Base-by-base conservation (phyloP, 208 protist species). In the Vickermania ingenoplastis region DNA sequence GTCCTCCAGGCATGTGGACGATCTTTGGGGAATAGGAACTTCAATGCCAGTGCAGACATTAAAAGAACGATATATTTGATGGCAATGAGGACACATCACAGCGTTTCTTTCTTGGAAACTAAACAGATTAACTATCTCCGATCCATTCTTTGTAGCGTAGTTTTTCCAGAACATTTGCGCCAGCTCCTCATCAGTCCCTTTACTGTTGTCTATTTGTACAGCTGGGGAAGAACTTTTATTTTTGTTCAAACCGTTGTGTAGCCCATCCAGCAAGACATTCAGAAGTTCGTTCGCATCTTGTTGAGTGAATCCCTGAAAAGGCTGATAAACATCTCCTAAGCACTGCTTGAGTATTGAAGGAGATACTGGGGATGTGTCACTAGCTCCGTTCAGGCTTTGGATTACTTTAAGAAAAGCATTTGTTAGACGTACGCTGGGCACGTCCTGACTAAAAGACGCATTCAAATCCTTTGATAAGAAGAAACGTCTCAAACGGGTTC, bases 271-370 rank as follows among this genome's bases (percentile, higher is more conserved):
- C 4, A 97, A 65, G 54, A 90, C 76, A 0, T 86, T 73, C 49
- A 98, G 65, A 78, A 97, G 94, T 57, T 97, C 93, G 59, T 95
- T 93, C 3, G 89, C 84, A 64, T 97, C 93, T 64, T 97, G 93
- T 59, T 97, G 93, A 26, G 36, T 69, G 26, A 65, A 83, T 48
- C 81, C 87, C 17, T 67, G 24, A 63, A 97, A 96, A 0, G 70
- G 64, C n/a, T 77, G 69, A 53, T 80, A 88, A 27, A 87, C 63
- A 2, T 76, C 64, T 14, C 78, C 89, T 11, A 97, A 63, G 1
- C 75, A 70, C 11, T 55, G 21, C 62, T 97, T 97, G 48, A 98
- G 88, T 7, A 63, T 55, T 14, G 78, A 88, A 2, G 93, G 74
- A 59, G 80, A 88, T 3, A 97, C 82, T n/a, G 36, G 11, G 17